Evolutionary conservation across 2,329 filamentous ascomycete species (phyloP), one percentile per base, ranked within the genome.

Genomic region (Dothidotthia symphoricarpi): DNA sequence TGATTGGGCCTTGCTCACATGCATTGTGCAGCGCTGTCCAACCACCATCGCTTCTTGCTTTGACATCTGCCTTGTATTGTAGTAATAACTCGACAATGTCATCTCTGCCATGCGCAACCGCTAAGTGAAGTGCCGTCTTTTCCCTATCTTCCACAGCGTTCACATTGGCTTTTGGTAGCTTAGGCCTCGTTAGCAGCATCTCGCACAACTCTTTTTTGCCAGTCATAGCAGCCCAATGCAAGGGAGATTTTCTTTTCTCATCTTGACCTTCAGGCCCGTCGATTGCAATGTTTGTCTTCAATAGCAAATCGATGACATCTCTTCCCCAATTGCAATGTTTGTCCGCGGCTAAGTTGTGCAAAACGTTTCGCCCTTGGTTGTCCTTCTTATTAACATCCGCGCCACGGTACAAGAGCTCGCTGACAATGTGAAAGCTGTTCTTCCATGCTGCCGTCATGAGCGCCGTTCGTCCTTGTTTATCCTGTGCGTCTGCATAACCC

Each of bases 201-300:
- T 72, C 68, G 13, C 71, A 74, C 9, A 80, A 63, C 22, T 69
- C 66, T 33, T 71, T 62, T 50, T 80, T 78, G 13, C 75, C 75
- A 29, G 77, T 78, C 16, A 74, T 76, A 24, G 75, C 78, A 2
- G 78, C 77, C 77, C 77, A 81, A 43, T 80, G 70, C 28, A 81
- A 56, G 3, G 78, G 74, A 19, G 75, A 77, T 10, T 78, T 69
- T 8, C 73, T 72, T 15, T 74, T 55, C 34, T 68, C 66, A 51
- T 75, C 73, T 17, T 64, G 61, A 0, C 65, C 68, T 1, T 56
- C 55, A 3, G 52, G 49, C 6, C 66, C 69, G 44, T 73, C 70
- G 19, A 75, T 55, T 9, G 58, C 49, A 41, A 70, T 69, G 15
- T 63, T 55, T 4, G 65, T 67, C 14, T 55, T 48, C 31, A 75